phyloP scores from a whole-genome alignment of 495 filamentous ascomycete genomes.

The Podospora didyma region DNA sequence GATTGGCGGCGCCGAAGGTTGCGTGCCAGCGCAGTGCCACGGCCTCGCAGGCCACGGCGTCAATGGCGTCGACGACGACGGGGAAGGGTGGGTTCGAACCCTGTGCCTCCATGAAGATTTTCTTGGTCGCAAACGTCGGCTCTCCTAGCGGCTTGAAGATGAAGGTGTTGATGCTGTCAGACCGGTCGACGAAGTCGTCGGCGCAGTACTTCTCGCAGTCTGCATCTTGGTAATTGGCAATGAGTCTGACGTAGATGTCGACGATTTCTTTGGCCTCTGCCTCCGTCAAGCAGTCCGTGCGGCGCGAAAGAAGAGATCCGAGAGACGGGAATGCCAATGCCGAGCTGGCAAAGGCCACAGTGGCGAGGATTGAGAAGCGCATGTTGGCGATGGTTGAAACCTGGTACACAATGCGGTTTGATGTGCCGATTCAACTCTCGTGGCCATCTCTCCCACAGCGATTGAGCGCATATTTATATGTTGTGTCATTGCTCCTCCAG shows the following conservation, averaged over 20 bases:
- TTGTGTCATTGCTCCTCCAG: background rate
- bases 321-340: slow-evolving; percentile 23
- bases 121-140: slow-evolving; percentile 32
- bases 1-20: slow-evolving; percentile 32
- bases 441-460: background rate
- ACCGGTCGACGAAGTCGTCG: slow-evolving; percentile 29
- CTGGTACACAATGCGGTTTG: background rate
- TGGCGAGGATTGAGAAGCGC: slow-evolving; percentile 24
- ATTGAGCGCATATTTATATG: slow-evolving; percentile 14
- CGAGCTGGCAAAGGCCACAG: slow-evolving; percentile 22
- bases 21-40: slow-evolving; percentile 33
- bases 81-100: slow-evolving; percentile 31
- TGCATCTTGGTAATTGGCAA: slow-evolving; percentile 30
- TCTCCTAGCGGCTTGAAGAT: slow-evolving; percentile 28
- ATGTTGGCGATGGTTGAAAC: slow-evolving; percentile 12
- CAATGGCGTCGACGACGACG: slow-evolving; percentile 27
- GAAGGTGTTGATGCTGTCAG: slow-evolving; percentile 39
- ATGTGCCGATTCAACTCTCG: background rate
- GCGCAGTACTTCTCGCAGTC: slow-evolving; percentile 35
- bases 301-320: slow-evolving; percentile 10
- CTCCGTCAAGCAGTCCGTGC: slow-evolving; percentile 24
- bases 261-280: slow-evolving; percentile 27
- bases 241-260: slow-evolving; percentile 27
- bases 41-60: slow-evolving; percentile 29
- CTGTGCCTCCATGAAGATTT: slow-evolving; percentile 35